Evolutionary conservation across 352 stramenopile genomes (phyloP), one percentile per base, ranked within the genome.

Genomic region (Pythium graminicola): DNA sequence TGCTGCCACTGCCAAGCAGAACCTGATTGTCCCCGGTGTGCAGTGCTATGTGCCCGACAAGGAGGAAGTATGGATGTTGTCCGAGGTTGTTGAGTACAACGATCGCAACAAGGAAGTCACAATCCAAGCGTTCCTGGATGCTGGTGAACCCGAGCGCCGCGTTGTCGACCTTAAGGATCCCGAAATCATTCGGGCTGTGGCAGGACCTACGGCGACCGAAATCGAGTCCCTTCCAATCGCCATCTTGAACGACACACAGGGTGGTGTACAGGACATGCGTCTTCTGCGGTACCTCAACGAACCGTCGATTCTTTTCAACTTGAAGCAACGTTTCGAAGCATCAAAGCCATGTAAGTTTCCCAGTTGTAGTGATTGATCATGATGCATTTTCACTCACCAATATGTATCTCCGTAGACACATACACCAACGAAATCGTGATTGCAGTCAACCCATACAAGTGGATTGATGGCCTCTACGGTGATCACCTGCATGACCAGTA

Each of bases 341-440:
- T 89, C 85, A 10, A 87, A 95, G 69, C 95, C 96, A 13, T 99
- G 69, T 82, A 78, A 20, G 67, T 72, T 5, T 26, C 28, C 16
- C 4, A 32, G n/a, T 52, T 6, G n/a, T n/a, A n/a, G n/a, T n/a
- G n/a, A n/a, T n/a, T n/a, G n/a, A 6, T 20, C 35, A 32, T 31
- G 20, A 32, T 16, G 40, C 24, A 36, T 36, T n/a, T n/a, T n/a
- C n/a, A n/a, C n/a, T 47, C 66, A 94, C 26, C 61, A 80, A 32
- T 64, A 88, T 31, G 67, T 95, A 49, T 95, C 95, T n/a, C n/a
- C n/a, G n/a, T n/a, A 0, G 98, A 99, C 73, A 98, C 95, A 19
- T 96, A 96, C 62, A 97, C 95, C n/a, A 93, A 93, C 20, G 91
- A 98, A 36, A 98, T 98, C 62, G 90, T 97, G 29, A 96, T 99